Percentiles rank a stretch among this genome's conserved stretches.
phyloP scores from a whole-genome alignment of 805 yeast species.

The Brettanomyces bruxellensis region DNA sequence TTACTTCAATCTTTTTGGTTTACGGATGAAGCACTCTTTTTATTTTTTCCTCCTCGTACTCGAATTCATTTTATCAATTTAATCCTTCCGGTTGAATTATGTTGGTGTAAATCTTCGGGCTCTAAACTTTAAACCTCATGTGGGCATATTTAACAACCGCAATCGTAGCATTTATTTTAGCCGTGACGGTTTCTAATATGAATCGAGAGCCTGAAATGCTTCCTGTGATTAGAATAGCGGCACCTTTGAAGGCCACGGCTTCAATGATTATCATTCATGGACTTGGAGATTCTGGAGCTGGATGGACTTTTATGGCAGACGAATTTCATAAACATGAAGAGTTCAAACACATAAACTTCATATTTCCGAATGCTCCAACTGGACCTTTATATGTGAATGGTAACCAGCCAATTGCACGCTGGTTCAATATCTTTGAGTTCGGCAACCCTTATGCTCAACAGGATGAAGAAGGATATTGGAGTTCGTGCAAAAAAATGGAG shows the following conservation, averaged over 20 bases:
- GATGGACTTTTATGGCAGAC: constrained; percentile 80
- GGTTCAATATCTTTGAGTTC: constrained; percentile 73
- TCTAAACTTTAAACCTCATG: background rate
- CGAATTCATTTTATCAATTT: too few relatives aligned
- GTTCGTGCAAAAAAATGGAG: constrained; percentile 37
- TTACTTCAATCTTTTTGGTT: too few relatives aligned
- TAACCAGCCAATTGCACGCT: constrained; percentile 64
- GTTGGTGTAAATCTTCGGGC: too few relatives aligned
- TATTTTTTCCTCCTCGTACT: too few relatives aligned
- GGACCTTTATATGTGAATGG: constrained; percentile 61
- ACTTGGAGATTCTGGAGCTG: constrained; percentile 82
- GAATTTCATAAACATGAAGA: constrained; percentile 36
- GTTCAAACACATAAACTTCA: constrained; percentile 52
- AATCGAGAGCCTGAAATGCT: background rate
- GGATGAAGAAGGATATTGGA: constrained; percentile 47
- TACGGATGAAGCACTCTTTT: too few relatives aligned
- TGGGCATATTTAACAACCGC: background rate
- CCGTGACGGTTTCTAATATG: too few relatives aligned
- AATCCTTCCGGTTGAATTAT: background rate
- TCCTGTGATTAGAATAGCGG: constrained; percentile 26
- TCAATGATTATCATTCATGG: constrained; percentile 81
- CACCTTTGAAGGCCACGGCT: constrained; percentile 39
- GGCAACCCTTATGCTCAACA: constrained; percentile 37
- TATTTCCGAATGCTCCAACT: constrained; percentile 87
- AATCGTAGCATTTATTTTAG: background rate